These are phyloP conservation scores for Stemphylium vesicarium DNA, from an alignment of 2,329 filamentous ascomycete genomes.

Conservation along the genomic window DNA sequence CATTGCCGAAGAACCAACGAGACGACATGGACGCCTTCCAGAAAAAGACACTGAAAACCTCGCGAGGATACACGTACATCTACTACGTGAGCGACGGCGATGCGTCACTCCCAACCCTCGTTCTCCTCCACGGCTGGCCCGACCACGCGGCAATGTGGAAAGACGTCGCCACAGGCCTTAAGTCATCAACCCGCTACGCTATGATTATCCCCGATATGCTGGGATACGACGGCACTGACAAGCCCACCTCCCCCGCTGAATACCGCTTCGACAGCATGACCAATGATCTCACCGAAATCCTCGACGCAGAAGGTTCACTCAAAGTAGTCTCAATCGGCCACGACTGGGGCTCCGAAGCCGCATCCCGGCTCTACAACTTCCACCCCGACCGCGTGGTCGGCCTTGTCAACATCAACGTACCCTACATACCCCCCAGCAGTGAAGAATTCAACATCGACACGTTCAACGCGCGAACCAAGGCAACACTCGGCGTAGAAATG, in stretches of 20 bases:
- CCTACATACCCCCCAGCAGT: conserved; percentile 48
- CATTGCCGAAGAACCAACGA: too few relatives aligned
- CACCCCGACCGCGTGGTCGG: conserved; percentile 51
- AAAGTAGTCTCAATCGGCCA: conserved; percentile 54
- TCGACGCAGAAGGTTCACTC: conserved; percentile 27
- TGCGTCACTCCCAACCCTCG: conserved; percentile 28
- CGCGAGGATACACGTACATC: conserved; percentile 34
- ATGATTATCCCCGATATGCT: conserved; percentile 49
- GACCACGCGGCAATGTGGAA: conserved; percentile 55
- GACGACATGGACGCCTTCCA: conserved; percentile 31
- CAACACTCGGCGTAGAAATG: conserved; percentile 47
- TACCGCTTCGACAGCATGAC: conserved; percentile 34
- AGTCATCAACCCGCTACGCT: conserved; percentile 46
- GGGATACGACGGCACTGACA: conserved; percentile 47
- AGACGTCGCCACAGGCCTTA: conserved; percentile 50
- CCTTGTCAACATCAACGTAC: conserved; percentile 53
- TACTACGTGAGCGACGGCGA: conserved; percentile 31
- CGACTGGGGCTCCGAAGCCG: conserved; percentile 56
- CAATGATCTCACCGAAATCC: conserved; percentile 32
- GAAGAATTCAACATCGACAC: conserved; percentile 48
- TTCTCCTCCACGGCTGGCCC: conserved; percentile 59
- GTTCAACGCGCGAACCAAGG: conserved; percentile 39
- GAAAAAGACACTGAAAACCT: conserved; percentile 35
- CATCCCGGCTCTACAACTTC: conserved; percentile 53
- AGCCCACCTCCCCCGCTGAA: conserved; percentile 30